Conservation (phyloP, 345 rosid genomes). For the Pugionium cornutum region DNA sequence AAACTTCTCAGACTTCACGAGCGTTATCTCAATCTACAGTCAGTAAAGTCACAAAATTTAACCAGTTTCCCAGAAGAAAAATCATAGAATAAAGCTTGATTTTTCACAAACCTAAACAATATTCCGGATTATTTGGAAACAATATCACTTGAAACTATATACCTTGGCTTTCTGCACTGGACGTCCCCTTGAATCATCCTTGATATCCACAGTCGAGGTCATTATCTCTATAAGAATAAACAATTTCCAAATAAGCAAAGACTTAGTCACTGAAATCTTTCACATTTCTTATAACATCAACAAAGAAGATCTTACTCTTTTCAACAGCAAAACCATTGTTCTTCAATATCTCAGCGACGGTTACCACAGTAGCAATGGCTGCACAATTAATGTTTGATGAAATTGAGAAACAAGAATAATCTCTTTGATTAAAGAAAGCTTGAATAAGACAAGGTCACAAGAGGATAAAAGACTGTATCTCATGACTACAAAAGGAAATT, state of each 20-base stretch:
- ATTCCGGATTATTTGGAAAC: neutral
- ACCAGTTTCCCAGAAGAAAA: neutral
- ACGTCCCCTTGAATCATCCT: constrained; percentile 75
- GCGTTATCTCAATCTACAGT: constrained; percentile 72
- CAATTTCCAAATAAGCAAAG: neutral
- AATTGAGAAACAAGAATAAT: neutral
- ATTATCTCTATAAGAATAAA: constrained; percentile 56
- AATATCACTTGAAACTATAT: neutral
- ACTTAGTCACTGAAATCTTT: constrained; percentile 8
- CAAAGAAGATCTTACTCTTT: constrained; percentile 57
- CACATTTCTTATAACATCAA: neutral
- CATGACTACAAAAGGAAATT: constrained; percentile 6
- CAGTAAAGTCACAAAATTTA: neutral
- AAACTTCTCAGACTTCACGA: constrained; percentile 77
- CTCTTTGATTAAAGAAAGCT: constrained; percentile 12
- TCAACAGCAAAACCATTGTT: constrained; percentile 50
- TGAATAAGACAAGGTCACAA: neutral
- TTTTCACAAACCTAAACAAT: neutral
- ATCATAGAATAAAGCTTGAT: neutral
- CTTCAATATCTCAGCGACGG: constrained; percentile 72
- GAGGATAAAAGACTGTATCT: neutral
- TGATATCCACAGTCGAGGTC: constrained; percentile 84
- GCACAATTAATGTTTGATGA: constrained; percentile 37
- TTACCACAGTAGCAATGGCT: constrained; percentile 93
- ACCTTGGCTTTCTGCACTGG: constrained; percentile 91